Conservation (phyloP, 2,329 filamentous ascomycete species). For the Botryotinia narcissicola region DNA sequence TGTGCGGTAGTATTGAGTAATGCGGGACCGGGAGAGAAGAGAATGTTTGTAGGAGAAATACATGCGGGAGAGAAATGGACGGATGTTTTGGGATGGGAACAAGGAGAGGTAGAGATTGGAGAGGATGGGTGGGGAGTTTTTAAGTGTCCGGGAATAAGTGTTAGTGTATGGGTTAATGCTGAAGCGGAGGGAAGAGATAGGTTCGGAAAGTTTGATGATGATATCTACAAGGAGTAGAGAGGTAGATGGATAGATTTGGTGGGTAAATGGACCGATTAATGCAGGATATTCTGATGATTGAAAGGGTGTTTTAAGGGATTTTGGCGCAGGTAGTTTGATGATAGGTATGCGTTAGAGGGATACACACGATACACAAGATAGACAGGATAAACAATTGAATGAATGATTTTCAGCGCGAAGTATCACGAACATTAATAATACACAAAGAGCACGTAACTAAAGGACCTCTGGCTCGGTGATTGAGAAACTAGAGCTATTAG, state of each 20-base stretch:
- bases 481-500: too few relatives aligned
- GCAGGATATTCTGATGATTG: not conserved
- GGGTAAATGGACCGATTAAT: not conserved
- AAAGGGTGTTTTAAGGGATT: not conserved
- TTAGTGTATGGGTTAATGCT: slow-evolving; percentile 61
- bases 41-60: slow-evolving; percentile 59
- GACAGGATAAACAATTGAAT: not conserved
- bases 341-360: not conserved
- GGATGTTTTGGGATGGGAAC: slow-evolving; percentile 56
- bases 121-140: slow-evolving; percentile 59
- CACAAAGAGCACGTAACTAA: too few relatives aligned
- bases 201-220: slow-evolving; percentile 42
- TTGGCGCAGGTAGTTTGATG: not conserved
- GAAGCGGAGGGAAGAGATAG: slow-evolving; percentile 50
- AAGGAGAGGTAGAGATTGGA: slow-evolving; percentile 57
- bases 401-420: not conserved
- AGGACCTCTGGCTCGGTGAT: too few relatives aligned
- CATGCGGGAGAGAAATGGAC: slow-evolving; percentile 63
- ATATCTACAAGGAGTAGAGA: slow-evolving; percentile 13
- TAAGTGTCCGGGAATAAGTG: slow-evolving; percentile 50
- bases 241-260: not conserved
- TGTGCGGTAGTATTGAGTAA: slow-evolving; percentile 59
- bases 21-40: slow-evolving; percentile 47
- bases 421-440: too few relatives aligned
- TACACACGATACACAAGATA: not conserved